Percentiles rank a stretch among this genome's conserved stretches.
phyloP scores from a whole-genome alignment of 1,139 yeast genomes.

The Candida glucosophila region DNA sequence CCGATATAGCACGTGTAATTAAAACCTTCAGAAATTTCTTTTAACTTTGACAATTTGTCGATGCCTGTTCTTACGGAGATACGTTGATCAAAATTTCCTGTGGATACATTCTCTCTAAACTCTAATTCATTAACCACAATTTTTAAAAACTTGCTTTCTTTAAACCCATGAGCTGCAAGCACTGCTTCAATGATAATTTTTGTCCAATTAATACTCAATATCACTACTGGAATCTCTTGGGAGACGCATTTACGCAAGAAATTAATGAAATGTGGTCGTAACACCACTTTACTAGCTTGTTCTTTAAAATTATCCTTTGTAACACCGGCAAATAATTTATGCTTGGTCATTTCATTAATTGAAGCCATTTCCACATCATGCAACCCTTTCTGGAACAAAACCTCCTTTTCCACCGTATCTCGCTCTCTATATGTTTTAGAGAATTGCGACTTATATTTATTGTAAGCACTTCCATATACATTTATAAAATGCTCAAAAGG shows the following conservation, averaged over 20 bases:
- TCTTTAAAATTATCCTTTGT: constrained; percentile 17
- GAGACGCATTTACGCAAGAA: constrained; percentile 19
- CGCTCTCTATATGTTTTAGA: constrained; percentile 11
- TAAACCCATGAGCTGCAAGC: constrained; percentile 24
- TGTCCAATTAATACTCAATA: constrained; percentile 65
- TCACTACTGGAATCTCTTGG: constrained; percentile 26
- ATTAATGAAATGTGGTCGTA: constrained; percentile 37
- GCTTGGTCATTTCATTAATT: constrained; percentile 32
- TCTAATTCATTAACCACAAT: constrained; percentile 45
- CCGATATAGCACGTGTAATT: constrained; percentile 43
- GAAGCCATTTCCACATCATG: constrained; percentile 43
- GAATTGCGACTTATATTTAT: constrained; percentile 11
- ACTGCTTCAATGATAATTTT: constrained; percentile 36
- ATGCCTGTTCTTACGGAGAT: constrained; percentile 46
- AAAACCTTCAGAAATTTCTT: constrained; percentile 10
- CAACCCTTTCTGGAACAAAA: constrained; percentile 37
- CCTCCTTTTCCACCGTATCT: constrained; percentile 21
- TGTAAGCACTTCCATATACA: constrained; percentile 34
- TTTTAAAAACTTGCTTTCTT: constrained; percentile 10
- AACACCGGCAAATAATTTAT: constrained; percentile 39
- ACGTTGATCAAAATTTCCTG: constrained; percentile 24
- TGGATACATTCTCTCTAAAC: constrained; percentile 26
- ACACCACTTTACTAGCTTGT: constrained; percentile 27
- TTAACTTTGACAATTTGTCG: constrained; percentile 37
- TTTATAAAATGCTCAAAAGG: constrained; percentile 38